phyloP scores from a whole-genome alignment of 2,329 filamentous ascomycete genomes.

The Diplodia intermedia region DNA sequence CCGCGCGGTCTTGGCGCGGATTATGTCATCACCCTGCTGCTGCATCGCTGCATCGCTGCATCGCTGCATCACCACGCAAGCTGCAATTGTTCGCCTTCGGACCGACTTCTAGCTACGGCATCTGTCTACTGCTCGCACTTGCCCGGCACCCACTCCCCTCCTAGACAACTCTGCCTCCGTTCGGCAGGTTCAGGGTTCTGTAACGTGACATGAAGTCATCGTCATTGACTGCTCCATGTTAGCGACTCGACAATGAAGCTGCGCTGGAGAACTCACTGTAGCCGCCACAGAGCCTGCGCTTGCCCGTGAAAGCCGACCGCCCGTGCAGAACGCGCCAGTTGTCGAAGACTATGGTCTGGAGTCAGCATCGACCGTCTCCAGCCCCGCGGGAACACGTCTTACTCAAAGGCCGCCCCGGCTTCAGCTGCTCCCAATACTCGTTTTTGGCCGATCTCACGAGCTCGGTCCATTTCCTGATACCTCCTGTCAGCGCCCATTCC shows the following conservation, averaged over 20 bases:
- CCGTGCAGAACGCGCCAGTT: conserved; percentile 96
- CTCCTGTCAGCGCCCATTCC: too few relatives aligned
- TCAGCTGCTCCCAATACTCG: conserved; percentile 81
- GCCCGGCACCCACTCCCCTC: background rate
- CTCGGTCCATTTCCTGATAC: conserved; percentile 65
- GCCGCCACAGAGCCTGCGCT: conserved; percentile 85
- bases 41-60: too few relatives aligned
- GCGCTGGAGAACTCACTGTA: conserved; percentile 70
- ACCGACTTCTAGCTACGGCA: background rate
- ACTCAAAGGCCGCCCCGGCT: conserved; percentile 80
- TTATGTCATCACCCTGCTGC: conserved; percentile 24
- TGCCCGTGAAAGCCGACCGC: conserved; percentile 79
- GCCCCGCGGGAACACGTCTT: conserved; percentile 45
- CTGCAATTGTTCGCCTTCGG: background rate
- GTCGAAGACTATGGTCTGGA: conserved; percentile 73
- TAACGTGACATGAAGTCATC: conserved; percentile 37
- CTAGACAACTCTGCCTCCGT: conserved; percentile 10
- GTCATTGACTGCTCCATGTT: conserved; percentile 35
- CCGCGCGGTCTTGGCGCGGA: conserved; percentile 25
- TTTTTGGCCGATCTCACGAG: conserved; percentile 70
- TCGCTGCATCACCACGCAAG: too few relatives aligned
- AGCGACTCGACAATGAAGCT: background rate
- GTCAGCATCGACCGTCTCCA: too few relatives aligned
- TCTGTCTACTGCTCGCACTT: background rate
- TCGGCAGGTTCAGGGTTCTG: conserved; percentile 18